These are phyloP conservation scores for Taphrina communis DNA, from an alignment of 1,139 yeast genomes.

Conservation along the genomic window DNA sequence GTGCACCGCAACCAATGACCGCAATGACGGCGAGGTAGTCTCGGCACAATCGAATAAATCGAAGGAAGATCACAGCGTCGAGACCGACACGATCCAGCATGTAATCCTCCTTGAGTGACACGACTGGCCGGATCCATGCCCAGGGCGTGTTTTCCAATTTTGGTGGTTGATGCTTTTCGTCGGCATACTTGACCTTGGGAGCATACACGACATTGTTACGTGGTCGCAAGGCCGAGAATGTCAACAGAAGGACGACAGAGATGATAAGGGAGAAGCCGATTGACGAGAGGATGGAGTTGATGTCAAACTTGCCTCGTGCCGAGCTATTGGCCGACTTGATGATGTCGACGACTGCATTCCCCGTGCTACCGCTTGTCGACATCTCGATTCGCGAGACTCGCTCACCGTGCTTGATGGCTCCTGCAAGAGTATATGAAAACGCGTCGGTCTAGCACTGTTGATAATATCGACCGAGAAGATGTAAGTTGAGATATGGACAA, in stretches of 20 bases:
- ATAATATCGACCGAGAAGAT: no score
- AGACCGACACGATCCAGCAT: constrained; percentile 51
- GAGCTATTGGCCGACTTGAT: constrained; percentile 35
- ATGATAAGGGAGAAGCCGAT: constrained; percentile 36
- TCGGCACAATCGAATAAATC: constrained; percentile 52
- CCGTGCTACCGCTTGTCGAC: constrained; percentile 24
- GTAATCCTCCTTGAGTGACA: constrained; percentile 48
- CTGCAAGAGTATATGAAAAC: no score
- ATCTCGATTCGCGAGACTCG: not conserved
- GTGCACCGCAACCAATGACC: constrained; percentile 51
- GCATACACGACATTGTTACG: constrained; percentile 52
- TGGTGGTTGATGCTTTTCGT: constrained; percentile 46
- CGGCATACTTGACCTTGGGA: constrained; percentile 49
- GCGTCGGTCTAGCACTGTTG: no score
- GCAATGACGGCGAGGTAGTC: constrained; percentile 51
- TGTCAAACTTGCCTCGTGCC: constrained; percentile 35
- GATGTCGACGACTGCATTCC: constrained; percentile 31
- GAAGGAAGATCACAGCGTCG: constrained; percentile 53
- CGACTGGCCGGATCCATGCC: constrained; percentile 50
- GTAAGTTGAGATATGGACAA: not conserved
- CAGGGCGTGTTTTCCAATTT: constrained; percentile 48
- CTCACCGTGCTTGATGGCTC: no score
- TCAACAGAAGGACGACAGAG: constrained; percentile 48
- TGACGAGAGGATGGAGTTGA: constrained; percentile 39
- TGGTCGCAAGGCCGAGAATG: constrained; percentile 52